Evolutionary conservation across 2,329 filamentous ascomycete genomes (phyloP).

Genomic region (Podosphaera xanthii): DNA sequence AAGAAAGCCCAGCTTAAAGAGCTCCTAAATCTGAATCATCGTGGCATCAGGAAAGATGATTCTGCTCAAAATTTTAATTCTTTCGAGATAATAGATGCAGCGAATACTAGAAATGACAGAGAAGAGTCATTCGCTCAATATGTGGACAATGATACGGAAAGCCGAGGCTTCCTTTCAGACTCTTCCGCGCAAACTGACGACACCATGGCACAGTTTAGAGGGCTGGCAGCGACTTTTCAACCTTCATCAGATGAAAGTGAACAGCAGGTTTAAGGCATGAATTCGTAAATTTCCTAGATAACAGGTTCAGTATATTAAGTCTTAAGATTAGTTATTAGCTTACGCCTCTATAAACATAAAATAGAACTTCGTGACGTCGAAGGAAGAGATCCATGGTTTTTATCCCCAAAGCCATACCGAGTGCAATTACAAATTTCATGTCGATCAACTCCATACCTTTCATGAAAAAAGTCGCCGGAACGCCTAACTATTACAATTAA

Average conservation of each 20-base stretch:
- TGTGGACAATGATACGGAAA: not conserved
- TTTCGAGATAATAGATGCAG: not conserved
- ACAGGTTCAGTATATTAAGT: not conserved
- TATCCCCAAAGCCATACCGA: conserved; percentile 2
- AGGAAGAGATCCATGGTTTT: conserved; percentile 3
- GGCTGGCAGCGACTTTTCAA: not conserved
- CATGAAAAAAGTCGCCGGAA: conserved; percentile 8
- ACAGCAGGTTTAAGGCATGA: not conserved
- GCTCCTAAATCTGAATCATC: not conserved
- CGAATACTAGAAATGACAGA: not conserved
- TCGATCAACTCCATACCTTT: not conserved
- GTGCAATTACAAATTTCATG: not conserved
- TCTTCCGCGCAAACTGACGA: not conserved
- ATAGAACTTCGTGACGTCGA: not conserved
- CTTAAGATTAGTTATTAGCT: not conserved
- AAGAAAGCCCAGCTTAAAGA: not conserved
- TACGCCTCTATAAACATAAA: not conserved
- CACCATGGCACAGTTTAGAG: not conserved
- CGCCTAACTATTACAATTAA: conserved; percentile 6
- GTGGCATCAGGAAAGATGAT: not conserved
- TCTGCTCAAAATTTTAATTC: not conserved
- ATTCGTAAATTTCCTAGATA: not conserved
- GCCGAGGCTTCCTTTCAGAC: not conserved
- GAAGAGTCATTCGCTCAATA: not conserved
- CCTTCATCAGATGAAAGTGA: not conserved